Base-by-base conservation (phyloP, 768 basidiomycete genomes). In the Gymnopilus junonius region DNA sequence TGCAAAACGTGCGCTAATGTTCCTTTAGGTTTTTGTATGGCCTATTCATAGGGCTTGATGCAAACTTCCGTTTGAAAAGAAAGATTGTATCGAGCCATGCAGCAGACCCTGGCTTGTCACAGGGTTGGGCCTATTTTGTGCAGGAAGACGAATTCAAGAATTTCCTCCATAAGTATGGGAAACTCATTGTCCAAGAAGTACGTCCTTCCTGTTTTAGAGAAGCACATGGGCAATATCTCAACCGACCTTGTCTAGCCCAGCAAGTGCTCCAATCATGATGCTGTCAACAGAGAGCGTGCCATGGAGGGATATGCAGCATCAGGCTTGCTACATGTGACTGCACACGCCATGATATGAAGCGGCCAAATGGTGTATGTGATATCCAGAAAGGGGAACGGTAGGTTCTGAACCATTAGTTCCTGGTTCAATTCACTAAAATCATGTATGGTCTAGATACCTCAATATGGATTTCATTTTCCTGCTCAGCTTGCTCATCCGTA, bases 381-480 rank as follows among this genome's bases (percentile, higher is more conserved):
- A 58, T 78, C 0, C 71, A 74, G 48, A 75, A 71, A 40, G 74
- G 75, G 1, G 76, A 76, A 62, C 51, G 72, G 77, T 76, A 60
- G 11, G 70, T 29, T 39, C 20, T 27, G 45, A 25, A 39, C 14
- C 23, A 17, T 58, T 39, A 14, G 37, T 5, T n/a, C 40, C 25
- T 31, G 23, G 40, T 40, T 27, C 27, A 57, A 17, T 48, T 11
- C 34, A n/a, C 8, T 40, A n/a, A 2, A 4, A 40, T n/a, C 3
- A 40, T n/a, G 20, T 40, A 15, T 46, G 45, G 50, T 31, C 20
- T 50, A 79, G 77, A 14, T 77, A 77, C 60, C 67, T 64, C 11
- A 79, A 79, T 62, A 79, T 78, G 69, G 77, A 79, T 54, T 79
- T 70, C 51, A 63, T 78, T 5, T 79, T 46, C 70, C 67, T 8